A percentile compares a stretch with the other conserved stretches of the same genome.
Evolutionary conservation across 2,329 filamentous ascomycete species (phyloP).

Genomic region (Beauveria varroae): DNA sequence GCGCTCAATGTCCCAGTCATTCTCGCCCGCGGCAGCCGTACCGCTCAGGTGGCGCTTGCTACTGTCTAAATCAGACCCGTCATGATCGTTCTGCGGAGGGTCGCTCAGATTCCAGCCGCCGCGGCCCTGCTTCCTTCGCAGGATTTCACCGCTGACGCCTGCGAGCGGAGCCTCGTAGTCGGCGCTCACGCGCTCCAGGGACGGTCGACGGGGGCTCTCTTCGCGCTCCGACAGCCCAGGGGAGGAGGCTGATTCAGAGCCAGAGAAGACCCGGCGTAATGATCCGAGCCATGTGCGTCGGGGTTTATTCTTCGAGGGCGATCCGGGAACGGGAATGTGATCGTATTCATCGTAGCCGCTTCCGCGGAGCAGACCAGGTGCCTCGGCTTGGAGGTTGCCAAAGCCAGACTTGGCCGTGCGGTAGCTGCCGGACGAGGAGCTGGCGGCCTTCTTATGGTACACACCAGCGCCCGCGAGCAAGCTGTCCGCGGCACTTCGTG

Average conservation of each 20-base stretch:
- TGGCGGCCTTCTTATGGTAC: slow-evolving; percentile 30
- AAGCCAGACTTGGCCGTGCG: slow-evolving; percentile 49
- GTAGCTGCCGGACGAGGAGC: slow-evolving; percentile 38
- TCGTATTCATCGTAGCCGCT: slow-evolving; percentile 27
- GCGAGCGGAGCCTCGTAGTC: slow-evolving; percentile 37
- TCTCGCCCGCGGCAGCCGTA: slow-evolving; percentile 37
- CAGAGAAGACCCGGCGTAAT: slow-evolving; percentile 53
- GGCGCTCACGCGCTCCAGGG: slow-evolving; percentile 26
- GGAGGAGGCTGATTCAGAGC: slow-evolving; percentile 28
- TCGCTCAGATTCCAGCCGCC: slow-evolving; percentile 42
- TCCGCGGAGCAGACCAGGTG: slow-evolving; percentile 33
- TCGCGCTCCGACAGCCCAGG: slow-evolving; percentile 20
- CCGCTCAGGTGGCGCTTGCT: slow-evolving; percentile 21
- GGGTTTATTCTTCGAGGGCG: slow-evolving; percentile 50
- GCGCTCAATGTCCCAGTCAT: slow-evolving; percentile 71
- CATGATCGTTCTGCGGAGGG: neutral
- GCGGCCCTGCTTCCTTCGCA: slow-evolving; percentile 48
- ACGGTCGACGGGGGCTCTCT: slow-evolving; percentile 23
- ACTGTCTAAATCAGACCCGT: neutral
- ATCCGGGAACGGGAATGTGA: slow-evolving; percentile 35
- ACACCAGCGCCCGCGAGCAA: slow-evolving; percentile 29
- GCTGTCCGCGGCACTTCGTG: slow-evolving; percentile 37
- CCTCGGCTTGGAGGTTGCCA: slow-evolving; percentile 44
- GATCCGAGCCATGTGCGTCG: slow-evolving; percentile 61
- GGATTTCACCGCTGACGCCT: slow-evolving; percentile 39